Evolutionary conservation across 345 rosid species (phyloP).

Genomic region (Brassica cretica): DNA sequence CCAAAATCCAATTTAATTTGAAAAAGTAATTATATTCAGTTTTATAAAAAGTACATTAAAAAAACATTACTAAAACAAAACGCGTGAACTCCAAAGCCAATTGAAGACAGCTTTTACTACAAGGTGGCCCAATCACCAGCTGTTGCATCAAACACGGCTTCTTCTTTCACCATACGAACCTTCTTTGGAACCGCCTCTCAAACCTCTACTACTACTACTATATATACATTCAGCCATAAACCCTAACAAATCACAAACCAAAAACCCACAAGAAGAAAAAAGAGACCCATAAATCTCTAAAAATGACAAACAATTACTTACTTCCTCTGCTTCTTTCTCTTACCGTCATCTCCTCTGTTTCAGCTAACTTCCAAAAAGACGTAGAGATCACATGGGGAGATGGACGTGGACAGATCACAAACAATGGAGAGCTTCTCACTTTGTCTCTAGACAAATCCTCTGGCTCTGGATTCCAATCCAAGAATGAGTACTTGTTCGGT

Average conservation of each 20-base stretch:
- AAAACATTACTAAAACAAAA: slow-evolving; percentile 2
- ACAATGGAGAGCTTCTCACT: slow-evolving; percentile 43
- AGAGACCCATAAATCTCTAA: not conserved
- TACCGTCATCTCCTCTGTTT: slow-evolving; percentile 29
- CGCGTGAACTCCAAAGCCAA: slow-evolving; percentile 35
- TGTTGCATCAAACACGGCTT: slow-evolving; percentile 37
- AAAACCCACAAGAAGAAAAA: not conserved
- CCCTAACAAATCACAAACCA: slow-evolving; percentile 16
- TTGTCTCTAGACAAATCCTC: slow-evolving; percentile 36
- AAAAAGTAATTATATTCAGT: not conserved
- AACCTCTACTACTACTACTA: not conserved
- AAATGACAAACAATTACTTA: slow-evolving; percentile 22
- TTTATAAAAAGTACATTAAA: not conserved
- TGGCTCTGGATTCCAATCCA: slow-evolving; percentile 43
- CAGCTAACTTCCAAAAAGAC: slow-evolving; percentile 38
- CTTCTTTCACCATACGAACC: slow-evolving; percentile 24
- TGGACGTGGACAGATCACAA: slow-evolving; percentile 38
- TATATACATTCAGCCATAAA: slow-evolving; percentile 25
- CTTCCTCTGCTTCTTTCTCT: slow-evolving; percentile 30
- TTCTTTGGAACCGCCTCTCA: slow-evolving; percentile 8
- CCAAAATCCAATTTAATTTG: not conserved
- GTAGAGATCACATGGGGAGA: slow-evolving; percentile 41
- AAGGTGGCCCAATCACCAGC: slow-evolving; percentile 36
- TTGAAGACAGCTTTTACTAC: slow-evolving; percentile 30
- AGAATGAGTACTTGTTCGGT: slow-evolving; percentile 44